Evolutionary conservation across 1,284 basidiomycete species (phyloP).

Genomic region (Ceratobasidium sp.): DNA sequence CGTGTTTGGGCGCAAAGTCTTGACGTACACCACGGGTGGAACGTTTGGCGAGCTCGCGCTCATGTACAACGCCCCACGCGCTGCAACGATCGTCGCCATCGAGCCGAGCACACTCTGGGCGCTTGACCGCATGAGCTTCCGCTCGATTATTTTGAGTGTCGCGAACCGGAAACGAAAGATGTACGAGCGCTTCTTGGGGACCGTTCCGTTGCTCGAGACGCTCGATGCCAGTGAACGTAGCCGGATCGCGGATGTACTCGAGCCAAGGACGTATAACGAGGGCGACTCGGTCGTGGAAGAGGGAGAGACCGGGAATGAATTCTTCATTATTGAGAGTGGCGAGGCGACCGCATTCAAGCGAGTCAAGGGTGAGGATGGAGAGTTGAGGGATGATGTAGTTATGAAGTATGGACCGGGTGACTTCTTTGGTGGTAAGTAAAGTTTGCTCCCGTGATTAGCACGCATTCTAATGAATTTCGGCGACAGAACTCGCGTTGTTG

Average conservation of each 20-base stretch:
- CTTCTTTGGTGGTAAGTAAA: constrained; percentile 92
- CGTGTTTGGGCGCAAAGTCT: constrained; percentile 83
- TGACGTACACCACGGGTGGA: constrained; percentile 84
- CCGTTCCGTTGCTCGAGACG: constrained; percentile 89
- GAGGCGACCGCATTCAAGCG: constrained; percentile 88
- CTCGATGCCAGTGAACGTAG: constrained; percentile 89
- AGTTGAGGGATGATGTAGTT: constrained; percentile 73
- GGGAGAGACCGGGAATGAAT: constrained; percentile 95
- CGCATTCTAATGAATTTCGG: constrained; percentile 7
- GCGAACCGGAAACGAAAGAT: constrained; percentile 90
- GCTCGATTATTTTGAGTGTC: constrained; percentile 93
- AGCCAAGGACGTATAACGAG: constrained; percentile 82
- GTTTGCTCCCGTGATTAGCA: neutral
- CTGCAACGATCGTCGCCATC: constrained; percentile 90
- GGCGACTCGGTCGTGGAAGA: constrained; percentile 90
- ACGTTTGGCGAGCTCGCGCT: constrained; percentile 97
- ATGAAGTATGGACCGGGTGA: constrained; percentile 88
- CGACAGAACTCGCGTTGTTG: constrained; percentile 81
- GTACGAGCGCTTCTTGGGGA: constrained; percentile 94
- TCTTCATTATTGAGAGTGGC: constrained; percentile 97
- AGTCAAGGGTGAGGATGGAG: constrained; percentile 68
- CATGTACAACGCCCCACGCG: constrained; percentile 97
- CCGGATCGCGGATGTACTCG: constrained; percentile 96
- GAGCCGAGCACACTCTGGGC: constrained; percentile 91
- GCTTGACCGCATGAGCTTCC: constrained; percentile 96